Evolutionary conservation across 2,329 filamentous ascomycete genomes (phyloP), one percentile per base, ranked within the genome.

Genomic region (Xylaria arbuscula): DNA sequence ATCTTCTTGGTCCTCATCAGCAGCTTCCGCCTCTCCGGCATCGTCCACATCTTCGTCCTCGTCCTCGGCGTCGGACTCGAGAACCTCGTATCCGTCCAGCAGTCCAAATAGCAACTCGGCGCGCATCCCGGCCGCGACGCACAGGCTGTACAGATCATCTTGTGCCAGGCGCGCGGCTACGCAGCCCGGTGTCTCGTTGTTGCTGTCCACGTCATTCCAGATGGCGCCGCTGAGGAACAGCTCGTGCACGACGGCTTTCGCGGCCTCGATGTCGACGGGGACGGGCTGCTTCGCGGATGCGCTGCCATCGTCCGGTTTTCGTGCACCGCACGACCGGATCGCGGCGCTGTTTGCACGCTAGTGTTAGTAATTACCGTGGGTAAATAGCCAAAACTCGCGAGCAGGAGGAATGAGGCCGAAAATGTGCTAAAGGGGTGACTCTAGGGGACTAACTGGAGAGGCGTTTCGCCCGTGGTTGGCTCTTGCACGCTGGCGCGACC

Each of bases 201-300:
- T 91, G 72, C 85, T 82, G 79, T 98, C 93, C 64, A 98, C 84
- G 78, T 98, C 94, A 82, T 99, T 99, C 96, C 96, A 99, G 74
- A 98, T 98, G 11, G 93, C 96, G 38, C 96, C 96, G 73, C 92
- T 91, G 76, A 94, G 87, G 68, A 98, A 89, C 8, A 98, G 85
- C 76, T 96, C 88, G 73, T 88, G 87, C 4, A 98, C 83, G 0
- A 91, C 90, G 61, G 89, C 88, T 64, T 87, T 86, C 2, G 90
- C 92, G 47, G 87, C 87, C 55, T 90, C 87, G 38, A 92, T 13
- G 40, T 66, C 79, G 32, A 15, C 38, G 45, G 32, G 28, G 13
- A 36, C 36, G 28, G 63, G 32, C 34, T 80, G 78, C 32, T 82
- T 80, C 28, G 82, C 81, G 10, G 78, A 78, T 2, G 79, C 78